A percentile compares a stretch with the other conserved stretches of the same genome.
These are phyloP conservation scores for Fusarium sp. DNA, from an alignment of 2,329 filamentous ascomycete genomes.

Conservation along the genomic window DNA sequence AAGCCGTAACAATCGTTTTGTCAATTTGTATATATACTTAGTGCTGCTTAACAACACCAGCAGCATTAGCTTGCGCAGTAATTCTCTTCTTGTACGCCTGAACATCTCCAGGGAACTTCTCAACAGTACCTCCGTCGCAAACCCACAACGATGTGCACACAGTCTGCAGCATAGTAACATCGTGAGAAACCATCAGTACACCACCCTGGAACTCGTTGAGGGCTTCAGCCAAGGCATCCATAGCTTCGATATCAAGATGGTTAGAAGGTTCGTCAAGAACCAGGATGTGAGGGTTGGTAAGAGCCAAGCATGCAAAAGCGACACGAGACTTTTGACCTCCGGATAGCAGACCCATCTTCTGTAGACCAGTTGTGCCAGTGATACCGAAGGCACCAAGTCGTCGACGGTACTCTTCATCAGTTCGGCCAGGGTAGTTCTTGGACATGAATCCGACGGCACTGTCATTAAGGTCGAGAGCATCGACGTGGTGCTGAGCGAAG, in stretches of 20 bases:
- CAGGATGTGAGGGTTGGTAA: slow-evolving; percentile 95
- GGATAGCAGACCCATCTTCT: slow-evolving; percentile 94
- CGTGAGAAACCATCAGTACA: slow-evolving; percentile 98
- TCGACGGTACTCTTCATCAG: slow-evolving; percentile 95
- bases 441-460: slow-evolving; percentile 98
- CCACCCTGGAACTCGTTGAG: slow-evolving; percentile 90
- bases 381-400: slow-evolving; percentile 91
- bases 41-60: slow-evolving; percentile 82
- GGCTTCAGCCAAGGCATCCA: slow-evolving; percentile 92
- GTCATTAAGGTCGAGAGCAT: slow-evolving; percentile 88
- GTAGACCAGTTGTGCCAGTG: slow-evolving; percentile 94
- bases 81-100: slow-evolving; percentile 99
- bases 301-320: slow-evolving; percentile 93
- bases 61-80: slow-evolving; percentile 85
- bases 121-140: slow-evolving; percentile 91
- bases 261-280: slow-evolving; percentile 99
- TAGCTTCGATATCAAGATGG: slow-evolving; percentile 98
- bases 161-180: slow-evolving; percentile 97
- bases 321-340: slow-evolving; percentile 99
- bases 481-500: slow-evolving; percentile 98
- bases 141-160: slow-evolving; percentile 97
- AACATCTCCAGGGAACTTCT: slow-evolving; percentile 95
- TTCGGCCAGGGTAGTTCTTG: slow-evolving; percentile 87
- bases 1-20: not conserved
- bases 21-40: slow-evolving; percentile 47